A percentile compares a stretch with the other conserved stretches of the same genome.
These are phyloP conservation scores for Inonotus hispidus DNA, from an alignment of 1,284 basidiomycete genomes.

Conservation along the genomic window DNA sequence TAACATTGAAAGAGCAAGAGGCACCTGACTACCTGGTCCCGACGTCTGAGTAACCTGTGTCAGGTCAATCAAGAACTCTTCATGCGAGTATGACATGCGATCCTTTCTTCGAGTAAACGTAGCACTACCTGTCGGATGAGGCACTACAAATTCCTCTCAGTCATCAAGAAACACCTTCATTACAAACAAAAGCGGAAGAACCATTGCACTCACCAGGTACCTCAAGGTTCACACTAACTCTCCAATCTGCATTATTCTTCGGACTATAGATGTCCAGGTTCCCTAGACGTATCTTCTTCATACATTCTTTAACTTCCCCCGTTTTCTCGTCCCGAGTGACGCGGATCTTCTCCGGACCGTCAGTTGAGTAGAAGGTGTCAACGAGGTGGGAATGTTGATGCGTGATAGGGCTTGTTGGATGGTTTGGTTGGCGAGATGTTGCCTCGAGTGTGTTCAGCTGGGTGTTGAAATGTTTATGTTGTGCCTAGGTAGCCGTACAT, in stretches of 20 bases:
- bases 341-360: constrained; percentile 64
- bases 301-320: constrained; percentile 55
- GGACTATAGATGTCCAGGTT: constrained; percentile 88
- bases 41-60: constrained; percentile 76
- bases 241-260: constrained; percentile 81
- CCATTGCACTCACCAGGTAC: constrained; percentile 49
- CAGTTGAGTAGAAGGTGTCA: constrained; percentile 74
- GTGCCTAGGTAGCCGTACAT: constrained; percentile 44
- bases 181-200: too few relatives aligned
- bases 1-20: not conserved
- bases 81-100: constrained; percentile 87
- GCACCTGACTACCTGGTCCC: constrained; percentile 39
- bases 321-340: constrained; percentile 82
- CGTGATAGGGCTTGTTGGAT: constrained; percentile 54
- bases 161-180: not conserved
- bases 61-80: constrained; percentile 88
- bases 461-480: constrained; percentile 83
- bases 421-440: constrained; percentile 37
- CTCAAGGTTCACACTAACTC: constrained; percentile 89
- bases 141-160: constrained; percentile 36
- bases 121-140: constrained; percentile 54
- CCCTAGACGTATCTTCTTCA: constrained; percentile 80
- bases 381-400: constrained; percentile 78
- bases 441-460: constrained; percentile 77
- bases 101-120: constrained; percentile 76